Conservation (phyloP, 257 asterid genomes). For the Cynanchum wilfordii region DNA sequence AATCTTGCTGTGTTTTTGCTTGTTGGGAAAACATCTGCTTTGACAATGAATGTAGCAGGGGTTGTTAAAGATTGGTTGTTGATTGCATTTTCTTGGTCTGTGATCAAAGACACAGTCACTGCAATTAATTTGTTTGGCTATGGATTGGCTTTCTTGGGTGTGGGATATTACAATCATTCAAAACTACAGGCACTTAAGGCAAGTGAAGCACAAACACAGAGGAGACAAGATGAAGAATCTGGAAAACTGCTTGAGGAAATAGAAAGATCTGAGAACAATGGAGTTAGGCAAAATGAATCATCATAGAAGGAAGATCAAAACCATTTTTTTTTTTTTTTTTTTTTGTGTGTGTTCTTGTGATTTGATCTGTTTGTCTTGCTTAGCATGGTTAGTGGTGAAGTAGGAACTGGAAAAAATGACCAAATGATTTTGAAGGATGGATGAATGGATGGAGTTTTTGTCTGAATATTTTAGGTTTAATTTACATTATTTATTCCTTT, state of each 20-base stretch:
- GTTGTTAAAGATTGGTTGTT: slow-evolving; percentile 30
- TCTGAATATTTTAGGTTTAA: background rate
- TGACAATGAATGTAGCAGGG: slow-evolving; percentile 34
- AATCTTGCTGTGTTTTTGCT: slow-evolving; percentile 25
- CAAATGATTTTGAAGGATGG: background rate
- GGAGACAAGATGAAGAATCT: slow-evolving; percentile 13
- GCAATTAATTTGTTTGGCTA: slow-evolving; percentile 23
- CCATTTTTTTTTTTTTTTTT: too few species aligned
- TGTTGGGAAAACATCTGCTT: slow-evolving; percentile 29
- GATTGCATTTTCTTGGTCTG: slow-evolving; percentile 29
- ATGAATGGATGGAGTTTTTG: background rate
- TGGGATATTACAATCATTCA: slow-evolving; percentile 19
- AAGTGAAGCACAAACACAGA: slow-evolving; percentile 9
- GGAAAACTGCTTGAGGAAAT: slow-evolving; percentile 11
- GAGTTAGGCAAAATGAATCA: background rate
- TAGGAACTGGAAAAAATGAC: background rate
- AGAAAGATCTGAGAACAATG: background rate
- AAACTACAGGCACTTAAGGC: slow-evolving; percentile 19
- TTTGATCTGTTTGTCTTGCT: background rate
- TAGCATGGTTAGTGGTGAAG: background rate
- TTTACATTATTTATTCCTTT: background rate
- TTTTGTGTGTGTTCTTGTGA: background rate
- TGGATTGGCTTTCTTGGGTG: slow-evolving; percentile 25
- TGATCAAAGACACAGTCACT: slow-evolving; percentile 27
- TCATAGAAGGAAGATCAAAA: background rate